Conservation (phyloP, 2,329 filamentous ascomycete species). For the Arthrobotrys megalospora region DNA sequence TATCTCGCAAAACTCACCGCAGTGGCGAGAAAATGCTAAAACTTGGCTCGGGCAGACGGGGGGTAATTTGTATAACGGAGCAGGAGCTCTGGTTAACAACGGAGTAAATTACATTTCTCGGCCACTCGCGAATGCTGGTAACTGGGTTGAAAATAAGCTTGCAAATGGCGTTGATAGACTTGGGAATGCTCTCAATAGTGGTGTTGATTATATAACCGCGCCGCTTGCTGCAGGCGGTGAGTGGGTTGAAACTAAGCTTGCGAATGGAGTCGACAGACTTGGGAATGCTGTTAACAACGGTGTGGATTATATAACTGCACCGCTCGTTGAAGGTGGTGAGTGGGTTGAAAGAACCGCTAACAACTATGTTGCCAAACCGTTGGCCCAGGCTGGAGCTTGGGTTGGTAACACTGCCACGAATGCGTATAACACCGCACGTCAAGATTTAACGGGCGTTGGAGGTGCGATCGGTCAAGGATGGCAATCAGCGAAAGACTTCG, state of each 20-base stretch:
- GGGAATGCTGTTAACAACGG: constrained; percentile 3
- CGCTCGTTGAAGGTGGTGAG: constrained; percentile 23
- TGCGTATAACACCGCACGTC: constrained; percentile 4
- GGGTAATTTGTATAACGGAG: not conserved
- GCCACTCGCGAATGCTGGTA: constrained; percentile 17
- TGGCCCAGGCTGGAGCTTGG: constrained; percentile 21
- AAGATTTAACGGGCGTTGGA: not conserved
- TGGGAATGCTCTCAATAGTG: constrained; percentile 9
- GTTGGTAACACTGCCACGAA: constrained; percentile 5
- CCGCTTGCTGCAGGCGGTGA: constrained; percentile 23
- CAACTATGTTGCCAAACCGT: constrained; percentile 10
- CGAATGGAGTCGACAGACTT: not conserved
- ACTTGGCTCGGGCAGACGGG: not conserved
- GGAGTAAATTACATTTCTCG: constrained; percentile 8
- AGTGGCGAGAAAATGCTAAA: constrained; percentile 1
- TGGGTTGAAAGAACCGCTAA: constrained; percentile 10
- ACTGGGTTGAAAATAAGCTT: constrained; percentile 15
- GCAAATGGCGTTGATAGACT: constrained; percentile 8
- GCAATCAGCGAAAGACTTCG: constrained; percentile 6
- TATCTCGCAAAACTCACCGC: not conserved
- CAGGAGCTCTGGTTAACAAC: constrained; percentile 2
- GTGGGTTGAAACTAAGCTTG: constrained; percentile 11
- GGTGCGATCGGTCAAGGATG: not conserved
- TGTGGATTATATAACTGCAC: not conserved
- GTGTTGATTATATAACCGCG: constrained; percentile 9